A percentile compares a stretch with the other conserved stretches of the same genome.
Evolutionary conservation across 192 early-diverging fungal species (phyloP).

Genomic region (Fimicolochytrium jonesii): DNA sequence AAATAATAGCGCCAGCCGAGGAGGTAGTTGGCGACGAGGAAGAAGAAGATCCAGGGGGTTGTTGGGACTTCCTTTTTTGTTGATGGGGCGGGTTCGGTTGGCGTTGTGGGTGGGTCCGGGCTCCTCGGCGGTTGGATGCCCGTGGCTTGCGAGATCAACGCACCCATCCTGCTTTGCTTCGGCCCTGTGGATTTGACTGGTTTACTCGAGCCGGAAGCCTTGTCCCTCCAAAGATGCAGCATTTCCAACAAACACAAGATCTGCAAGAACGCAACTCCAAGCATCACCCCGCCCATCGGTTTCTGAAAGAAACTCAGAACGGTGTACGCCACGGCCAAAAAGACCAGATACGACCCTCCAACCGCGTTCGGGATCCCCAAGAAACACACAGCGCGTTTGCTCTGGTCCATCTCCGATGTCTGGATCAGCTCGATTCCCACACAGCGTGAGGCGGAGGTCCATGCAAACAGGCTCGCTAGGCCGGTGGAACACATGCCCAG

Average conservation of each 20-base stretch:
- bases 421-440: conserved; percentile 28
- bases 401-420: neutral
- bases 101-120: too few relatives aligned
- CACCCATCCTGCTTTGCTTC: neutral
- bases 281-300: conserved; percentile 68
- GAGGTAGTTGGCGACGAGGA: conserved; percentile 47
- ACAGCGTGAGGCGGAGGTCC: conserved; percentile 30
- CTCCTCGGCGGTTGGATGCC: neutral
- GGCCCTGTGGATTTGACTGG: neutral
- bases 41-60: conserved; percentile 2
- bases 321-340: conserved; percentile 49
- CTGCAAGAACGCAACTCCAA: conserved; percentile 34
- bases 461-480: conserved; percentile 25
- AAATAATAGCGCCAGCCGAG: conserved; percentile 67
- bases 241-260: conserved; percentile 34
- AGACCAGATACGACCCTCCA: conserved; percentile 65
- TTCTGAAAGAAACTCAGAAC: conserved; percentile 68
- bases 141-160: neutral
- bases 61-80: neutral
- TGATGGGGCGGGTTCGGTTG: too few relatives aligned
- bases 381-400: conserved; percentile 17
- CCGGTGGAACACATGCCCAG: conserved; percentile 20
- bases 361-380: conserved; percentile 63
- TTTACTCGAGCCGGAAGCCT: neutral
- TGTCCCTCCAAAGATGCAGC: conserved; percentile 30